Conservation (phyloP, 2,329 filamentous ascomycete genomes). For the Monosporascus ibericus region DNA sequence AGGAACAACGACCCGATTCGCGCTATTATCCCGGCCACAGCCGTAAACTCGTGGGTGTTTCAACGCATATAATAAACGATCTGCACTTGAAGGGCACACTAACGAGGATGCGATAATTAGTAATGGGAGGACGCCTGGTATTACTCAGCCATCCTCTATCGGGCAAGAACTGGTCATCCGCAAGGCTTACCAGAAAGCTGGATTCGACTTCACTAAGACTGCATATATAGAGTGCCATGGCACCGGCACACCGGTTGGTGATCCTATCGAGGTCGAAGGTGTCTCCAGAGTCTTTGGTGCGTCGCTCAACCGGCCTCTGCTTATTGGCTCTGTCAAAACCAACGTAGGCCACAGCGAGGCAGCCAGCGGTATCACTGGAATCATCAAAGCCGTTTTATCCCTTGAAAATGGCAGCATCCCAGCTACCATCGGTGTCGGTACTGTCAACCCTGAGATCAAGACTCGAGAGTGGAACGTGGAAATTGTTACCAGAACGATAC, state of each 20-base stretch:
- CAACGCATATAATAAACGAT: not conserved
- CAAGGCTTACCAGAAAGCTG: slow-evolving; percentile 25
- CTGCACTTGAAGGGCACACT: not conserved
- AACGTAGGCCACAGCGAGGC: slow-evolving; percentile 15
- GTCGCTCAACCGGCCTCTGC: not conserved
- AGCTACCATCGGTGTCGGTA: slow-evolving; percentile 6
- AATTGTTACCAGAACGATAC: slow-evolving; percentile 1
- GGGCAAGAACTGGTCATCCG: slow-evolving; percentile 29
- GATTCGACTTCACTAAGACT: slow-evolving; percentile 13
- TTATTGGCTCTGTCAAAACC: slow-evolving; percentile 6
- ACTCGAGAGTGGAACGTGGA: slow-evolving; percentile 1
- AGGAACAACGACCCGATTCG: slow-evolving; percentile 12
- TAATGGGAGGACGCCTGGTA: slow-evolving; percentile 37
- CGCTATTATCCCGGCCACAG: slow-evolving; percentile 8
- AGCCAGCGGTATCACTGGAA: slow-evolving; percentile 9
- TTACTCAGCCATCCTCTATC: slow-evolving; percentile 36
- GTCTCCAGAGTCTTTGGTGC: not conserved
- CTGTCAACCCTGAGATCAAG: slow-evolving; percentile 11
- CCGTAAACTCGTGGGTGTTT: slow-evolving; percentile 12
- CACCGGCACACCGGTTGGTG: slow-evolving; percentile 13
- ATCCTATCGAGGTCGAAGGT: slow-evolving; percentile 15
- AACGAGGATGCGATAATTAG: slow-evolving; percentile 3
- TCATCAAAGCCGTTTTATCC: slow-evolving; percentile 11
- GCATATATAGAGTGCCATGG: slow-evolving; percentile 4
- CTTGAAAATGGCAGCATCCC: slow-evolving; percentile 10